Evolutionary conservation across 345 rosid species (phyloP).

Genomic region (Xanthoceras sorbifolium): DNA sequence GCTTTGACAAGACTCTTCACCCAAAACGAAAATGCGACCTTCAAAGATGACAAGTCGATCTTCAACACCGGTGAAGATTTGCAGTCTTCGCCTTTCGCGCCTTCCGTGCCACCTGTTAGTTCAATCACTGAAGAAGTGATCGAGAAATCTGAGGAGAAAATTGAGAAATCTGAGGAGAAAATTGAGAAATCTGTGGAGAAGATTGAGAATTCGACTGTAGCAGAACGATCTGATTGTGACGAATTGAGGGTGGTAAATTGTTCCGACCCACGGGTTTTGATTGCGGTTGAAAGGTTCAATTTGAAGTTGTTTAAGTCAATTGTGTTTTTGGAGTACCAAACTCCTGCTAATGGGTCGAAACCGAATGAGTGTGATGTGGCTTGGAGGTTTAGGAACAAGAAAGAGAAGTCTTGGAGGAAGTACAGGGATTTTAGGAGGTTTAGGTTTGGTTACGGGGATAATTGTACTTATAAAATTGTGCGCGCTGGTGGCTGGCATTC

Average conservation of each 20-base stretch:
- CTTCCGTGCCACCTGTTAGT: conserved; percentile 24
- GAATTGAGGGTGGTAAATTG: conserved; percentile 65
- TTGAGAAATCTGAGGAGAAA: conserved; percentile 42
- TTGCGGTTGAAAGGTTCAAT: conserved; percentile 79
- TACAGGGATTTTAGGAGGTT: conserved; percentile 94
- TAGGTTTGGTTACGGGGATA: conserved; percentile 59
- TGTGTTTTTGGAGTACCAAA: conserved; percentile 74
- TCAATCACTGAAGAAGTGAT: conserved; percentile 52
- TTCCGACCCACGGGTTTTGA: conserved; percentile 74
- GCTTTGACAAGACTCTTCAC: conserved; percentile 77
- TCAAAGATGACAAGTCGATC: conserved; percentile 66
- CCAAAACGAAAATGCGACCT: conserved; percentile 70
- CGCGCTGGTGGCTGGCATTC: conserved; percentile 85
- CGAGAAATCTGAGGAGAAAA: conserved; percentile 45
- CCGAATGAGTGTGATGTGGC: conserved; percentile 82
- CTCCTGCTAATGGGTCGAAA: conserved; percentile 72
- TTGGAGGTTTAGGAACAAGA: conserved; percentile 91
- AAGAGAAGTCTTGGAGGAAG: conserved; percentile 93
- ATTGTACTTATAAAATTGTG: conserved; percentile 60
- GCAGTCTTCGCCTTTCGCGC: conserved; percentile 23
- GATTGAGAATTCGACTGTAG: conserved; percentile 35
- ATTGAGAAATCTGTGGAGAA: conserved; percentile 42
- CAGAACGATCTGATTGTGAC: conserved; percentile 41
- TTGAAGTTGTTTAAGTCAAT: conserved; percentile 67
- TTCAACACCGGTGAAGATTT: conserved; percentile 88